Percentiles rank a stretch among this genome's conserved stretches.
Conservation (phyloP, 352 stramenopile genomes). For the Phytophthora constricta region DNA sequence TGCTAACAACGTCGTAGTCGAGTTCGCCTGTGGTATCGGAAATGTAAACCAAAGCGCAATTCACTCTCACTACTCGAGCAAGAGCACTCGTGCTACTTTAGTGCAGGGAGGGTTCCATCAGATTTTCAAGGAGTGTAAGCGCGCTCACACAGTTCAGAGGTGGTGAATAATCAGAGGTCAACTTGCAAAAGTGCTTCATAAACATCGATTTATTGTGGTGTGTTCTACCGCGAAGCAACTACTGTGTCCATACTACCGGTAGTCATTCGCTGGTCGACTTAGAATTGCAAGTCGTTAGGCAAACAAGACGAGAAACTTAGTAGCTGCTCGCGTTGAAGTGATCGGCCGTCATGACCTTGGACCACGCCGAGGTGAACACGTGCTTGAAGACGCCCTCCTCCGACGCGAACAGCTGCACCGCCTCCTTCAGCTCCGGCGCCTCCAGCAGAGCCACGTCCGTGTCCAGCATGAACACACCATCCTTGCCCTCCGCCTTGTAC, state of each 20-base stretch:
- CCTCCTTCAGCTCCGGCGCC: constrained; percentile 22
- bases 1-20: no score
- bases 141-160: background rate
- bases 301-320: constrained; percentile 4
- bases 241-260: background rate
- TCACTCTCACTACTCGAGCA: no score
- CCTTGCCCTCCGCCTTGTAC: constrained; percentile 27
- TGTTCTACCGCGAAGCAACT: constrained; percentile 1
- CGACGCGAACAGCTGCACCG: constrained; percentile 24
- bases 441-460: constrained; percentile 27
- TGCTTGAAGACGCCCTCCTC: constrained; percentile 20
- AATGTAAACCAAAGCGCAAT: no score
- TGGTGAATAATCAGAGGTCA: background rate
- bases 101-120: no score
- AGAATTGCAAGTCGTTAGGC: background rate
- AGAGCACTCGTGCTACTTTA: no score
- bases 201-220: background rate
- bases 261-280: constrained; percentile 1
- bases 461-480: constrained; percentile 28
- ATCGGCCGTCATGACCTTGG: constrained; percentile 27
- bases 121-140: background rate
- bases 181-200: background rate
- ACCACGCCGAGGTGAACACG: constrained; percentile 22
- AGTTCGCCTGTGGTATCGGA: no score
- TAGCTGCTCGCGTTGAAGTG: constrained; percentile 20